A percentile compares a stretch with the other conserved stretches of the same genome.
phyloP scores from a whole-genome alignment of 306 rosid genomes.

The Sindora glabra region DNA sequence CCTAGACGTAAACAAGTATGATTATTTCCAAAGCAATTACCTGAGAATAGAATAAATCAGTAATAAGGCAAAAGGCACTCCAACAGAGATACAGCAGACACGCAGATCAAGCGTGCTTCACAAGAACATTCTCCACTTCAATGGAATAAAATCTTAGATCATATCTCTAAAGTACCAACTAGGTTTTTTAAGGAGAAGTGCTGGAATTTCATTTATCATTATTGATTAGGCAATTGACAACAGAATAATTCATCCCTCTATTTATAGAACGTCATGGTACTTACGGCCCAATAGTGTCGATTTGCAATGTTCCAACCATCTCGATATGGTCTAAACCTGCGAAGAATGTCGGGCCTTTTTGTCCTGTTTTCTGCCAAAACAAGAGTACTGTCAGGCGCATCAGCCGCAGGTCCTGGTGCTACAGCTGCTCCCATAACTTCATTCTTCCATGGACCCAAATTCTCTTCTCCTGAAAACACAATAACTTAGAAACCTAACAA shows the following conservation, averaged over 20 bases:
- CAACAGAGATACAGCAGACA: not conserved
- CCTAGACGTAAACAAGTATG: too few relatives aligned
- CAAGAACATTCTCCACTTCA: slow-evolving; percentile 7
- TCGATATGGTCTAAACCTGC: slow-evolving; percentile 45
- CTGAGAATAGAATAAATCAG: too few relatives aligned
- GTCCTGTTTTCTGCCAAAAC: slow-evolving; percentile 80
- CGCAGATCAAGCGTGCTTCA: too few relatives aligned
- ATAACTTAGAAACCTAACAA: not conserved
- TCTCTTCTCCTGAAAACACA: slow-evolving; percentile 41
- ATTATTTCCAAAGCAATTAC: too few relatives aligned
- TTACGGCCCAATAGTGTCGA: slow-evolving; percentile 95
- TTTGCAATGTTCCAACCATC: slow-evolving; percentile 87
- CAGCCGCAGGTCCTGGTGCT: slow-evolving; percentile 56
- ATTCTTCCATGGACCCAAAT: slow-evolving; percentile 71
- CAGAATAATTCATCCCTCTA: slow-evolving; percentile 1
- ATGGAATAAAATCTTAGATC: not conserved
- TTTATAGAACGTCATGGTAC: slow-evolving; percentile 14
- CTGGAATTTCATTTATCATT: not conserved
- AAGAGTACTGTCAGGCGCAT: slow-evolving; percentile 42
- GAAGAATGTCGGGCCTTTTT: slow-evolving; percentile 71
- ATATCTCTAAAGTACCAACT: not conserved
- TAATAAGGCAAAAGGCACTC: too few relatives aligned
- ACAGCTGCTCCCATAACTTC: slow-evolving; percentile 39
- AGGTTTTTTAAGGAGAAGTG: not conserved
- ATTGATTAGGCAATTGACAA: not conserved